Evolutionary conservation across 805 yeast species (phyloP), one percentile per base, ranked within the genome.

Genomic region (Dipodascopsis uninucleata): DNA sequence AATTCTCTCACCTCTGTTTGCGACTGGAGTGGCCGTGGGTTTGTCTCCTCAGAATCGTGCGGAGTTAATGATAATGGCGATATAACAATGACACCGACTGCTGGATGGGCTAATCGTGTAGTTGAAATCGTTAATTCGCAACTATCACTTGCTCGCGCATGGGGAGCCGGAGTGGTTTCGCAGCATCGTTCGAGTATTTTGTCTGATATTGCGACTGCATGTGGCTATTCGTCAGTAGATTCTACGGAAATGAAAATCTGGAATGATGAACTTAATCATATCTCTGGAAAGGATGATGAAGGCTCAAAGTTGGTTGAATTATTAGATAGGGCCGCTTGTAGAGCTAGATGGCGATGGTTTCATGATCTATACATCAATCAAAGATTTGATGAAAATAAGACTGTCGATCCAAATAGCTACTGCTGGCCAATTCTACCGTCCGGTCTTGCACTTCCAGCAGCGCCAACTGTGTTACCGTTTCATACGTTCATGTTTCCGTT

Each of bases 401-500:
- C 14, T 26, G 14, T 26, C 12, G 29, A 26, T 14, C 35, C 35
- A 8, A 23, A 31, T 16, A 31, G 21, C 10, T 58, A 58, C 40
- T n/a, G 29, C 10, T 37, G 58, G 16, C 61, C 65, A 2, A 32
- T 41, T 14, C 36, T 61, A 17, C 65, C 65, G 0, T 29, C 50
- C 3, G 45, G 44, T 21, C 44, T 61, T 26, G 41, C 60, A 8
- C 28, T 57, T 5, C 66, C 66, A 7, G 47, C 58, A 1, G 59
- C 61, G 4, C 57, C 64, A 5, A 57, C 63, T 3, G 53, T 62
- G 2, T 43, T 61, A 5, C 66, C 66, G 6, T 63, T 63, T 40
- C 66, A 62, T 31, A 60, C 66, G 1, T 63, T 63, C 36, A 61
- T 65, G 4, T 47, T 62, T 1, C 66, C 66, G 1, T 49, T 62